Base-by-base conservation (phyloP, 2,329 filamentous ascomycete species). In the Hymenotorrendiella dingleyae region DNA sequence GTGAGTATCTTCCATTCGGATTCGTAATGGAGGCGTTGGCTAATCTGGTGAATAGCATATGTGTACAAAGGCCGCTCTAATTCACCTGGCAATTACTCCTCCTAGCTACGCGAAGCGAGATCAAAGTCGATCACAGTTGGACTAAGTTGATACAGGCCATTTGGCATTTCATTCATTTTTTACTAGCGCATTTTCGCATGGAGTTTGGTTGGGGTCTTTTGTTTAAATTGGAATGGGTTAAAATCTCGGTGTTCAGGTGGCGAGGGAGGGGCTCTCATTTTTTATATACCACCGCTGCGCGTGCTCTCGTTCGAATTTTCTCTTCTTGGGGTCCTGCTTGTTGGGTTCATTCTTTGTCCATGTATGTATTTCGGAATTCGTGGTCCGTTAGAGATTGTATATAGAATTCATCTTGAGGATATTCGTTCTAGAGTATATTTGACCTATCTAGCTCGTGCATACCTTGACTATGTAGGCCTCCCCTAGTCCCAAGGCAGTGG, bases 1-100 rank as follows among this genome's bases (percentile, higher is more conserved):
- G 58, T 60, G 40, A 51, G 58, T 54, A 29, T 47, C 27, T 38
- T n/a, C 17, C 19, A 36, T 4, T 9, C 11, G 6, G 22, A 24
- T 20, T 22, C 3, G 22, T 7, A 12, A 12, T 36, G 40, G 36
- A 28, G 29, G n/a, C 20, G 14, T n/a, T 34, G 22, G 20, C 33
- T 45, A 27, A 45, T 23, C 19, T n/a, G 33, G 16, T 2, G 21
- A 14, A 12, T 23, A 46, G 43, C 43, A 20, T 46, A 46, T 42
- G 43, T 46, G 28, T 46, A 46, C 42, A 46, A 46, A 39, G 43
- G 43, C 6, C 24, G 7, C 6, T 22, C n/a, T n/a, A n/a, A 41
- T 8, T 37, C 37, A n/a, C 29, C 39, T 22, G 29, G 30, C 6
- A 34, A 17, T 19, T 19, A 11, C 30, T 20, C 30, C 30, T 17